Base-by-base conservation (phyloP, 2,329 filamentous ascomycete genomes). In the Coniochaeta hoffmannii region DNA sequence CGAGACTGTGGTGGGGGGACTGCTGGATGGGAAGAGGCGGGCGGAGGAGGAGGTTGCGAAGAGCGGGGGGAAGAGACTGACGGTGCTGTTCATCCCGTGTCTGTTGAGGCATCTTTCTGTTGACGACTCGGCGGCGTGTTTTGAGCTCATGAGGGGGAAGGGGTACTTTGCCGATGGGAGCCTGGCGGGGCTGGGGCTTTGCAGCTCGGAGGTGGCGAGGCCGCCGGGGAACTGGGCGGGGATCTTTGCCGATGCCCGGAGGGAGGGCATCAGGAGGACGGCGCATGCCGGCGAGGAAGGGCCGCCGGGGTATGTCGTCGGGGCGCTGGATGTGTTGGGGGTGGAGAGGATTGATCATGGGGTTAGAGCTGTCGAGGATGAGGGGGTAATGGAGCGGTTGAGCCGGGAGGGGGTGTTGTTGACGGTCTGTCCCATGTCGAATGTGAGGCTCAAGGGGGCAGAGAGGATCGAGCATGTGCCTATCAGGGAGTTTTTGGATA, bases 271-370 rank as follows among this genome's bases (percentile, higher is more conserved):
- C 53, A 72, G 76, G 28, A 74, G 83, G n/a, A 92, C 88, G 0
- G 83, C 87, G 2, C 88, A 92, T 67, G 87, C 85, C 2, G 87
- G 88, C 53, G 88, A 92, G 68, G 88, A 92, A 65, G 87, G 86
- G 0, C 85, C 87, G 15, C 71, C 84, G 3, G 76, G 74, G 5
- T 90, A 87, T 68, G 85, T 93, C 61, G 70, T 72, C 24, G 75
- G 76, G 26, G 85, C 88, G 1, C 72, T 91, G 38, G 80, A 87
- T 61, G 65, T 75, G 30, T 76, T 90, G 44, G 73, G 76, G 22
- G 81, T 83, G 41, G 73, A 79, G 66, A 80, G 89, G 41, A 89
- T 93, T 64, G 88, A 92, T 66, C 87, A 93, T 65, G 88, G 88
- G 1, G 83, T 89, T 55, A 79, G 82, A 9, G 75, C 89, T 9